Percentiles rank a stretch among this genome's conserved stretches.
Conservation (phyloP, 345 rosid genomes). For the Excoecaria agallocha region DNA sequence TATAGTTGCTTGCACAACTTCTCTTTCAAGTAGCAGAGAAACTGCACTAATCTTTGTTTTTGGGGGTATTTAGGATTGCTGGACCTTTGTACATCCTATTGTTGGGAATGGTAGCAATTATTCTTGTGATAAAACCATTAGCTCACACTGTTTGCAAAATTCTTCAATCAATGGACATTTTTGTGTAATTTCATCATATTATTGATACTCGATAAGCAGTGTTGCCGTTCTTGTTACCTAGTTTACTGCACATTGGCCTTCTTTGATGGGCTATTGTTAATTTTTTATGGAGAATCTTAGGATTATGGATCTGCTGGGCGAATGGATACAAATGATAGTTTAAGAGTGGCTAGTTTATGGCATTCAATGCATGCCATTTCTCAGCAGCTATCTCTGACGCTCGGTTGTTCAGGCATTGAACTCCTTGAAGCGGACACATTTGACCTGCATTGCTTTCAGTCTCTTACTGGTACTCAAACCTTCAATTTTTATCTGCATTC, state of each 20-base stretch:
- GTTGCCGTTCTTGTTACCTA: not conserved
- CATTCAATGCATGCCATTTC: conserved; percentile 99
- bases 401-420: conserved; percentile 90
- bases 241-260: not conserved
- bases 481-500: not conserved
- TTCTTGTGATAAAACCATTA: not conserved
- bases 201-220: not conserved
- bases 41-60: too few relatives aligned
- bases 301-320: conserved; percentile 91
- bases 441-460: conserved; percentile 94
- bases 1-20: too few relatives aligned
- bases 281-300: conserved; percentile 30
- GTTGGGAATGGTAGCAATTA: not conserved
- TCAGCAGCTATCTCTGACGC: conserved; percentile 86
- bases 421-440: conserved; percentile 94
- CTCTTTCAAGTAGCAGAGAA: too few relatives aligned
- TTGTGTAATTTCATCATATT: not conserved
- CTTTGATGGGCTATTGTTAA: not conserved
- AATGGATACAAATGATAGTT: conserved; percentile 97
- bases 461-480: conserved; percentile 63
- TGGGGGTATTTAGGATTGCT: too few relatives aligned
- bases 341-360: conserved; percentile 98
- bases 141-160: not conserved
- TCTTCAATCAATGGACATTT: not conserved
- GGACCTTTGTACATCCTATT: too few relatives aligned